Base-by-base conservation (phyloP, 169 alveolate species). In the Eimeria falciformis region DNA sequence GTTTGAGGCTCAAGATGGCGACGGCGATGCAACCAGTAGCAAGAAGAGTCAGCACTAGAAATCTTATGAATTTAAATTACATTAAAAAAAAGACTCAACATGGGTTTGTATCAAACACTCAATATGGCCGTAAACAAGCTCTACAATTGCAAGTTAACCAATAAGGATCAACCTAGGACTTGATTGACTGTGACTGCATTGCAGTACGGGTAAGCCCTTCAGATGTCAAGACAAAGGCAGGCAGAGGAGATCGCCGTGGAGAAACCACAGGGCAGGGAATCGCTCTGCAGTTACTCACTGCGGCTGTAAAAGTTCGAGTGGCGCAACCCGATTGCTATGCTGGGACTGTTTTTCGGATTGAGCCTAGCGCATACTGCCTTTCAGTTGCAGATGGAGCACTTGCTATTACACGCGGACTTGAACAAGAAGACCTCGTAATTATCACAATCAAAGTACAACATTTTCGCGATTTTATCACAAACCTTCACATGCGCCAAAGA, bases 291-390 rank as follows among this genome's bases (percentile, higher is more conserved):
- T 56, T 53, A 33, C 90, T 81, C 33, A 33, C 73, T 17, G 90
- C 90, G 46, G 90, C 90, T 21, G 90, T 81, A 17, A 81, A 81
- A 77, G 58, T 81, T 65, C 90, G 90, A 2, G 25, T 47, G 58
- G 79, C 87, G 68, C 83, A 55, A 92, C 92, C 90, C 7, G 92
- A 91, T 47, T 86, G 89, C 69, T 77, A 21, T 62, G 94, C 88
- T 23, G 91, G 90, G 23, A 69, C 89, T 9, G 87, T 55, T 37
- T 81, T 65, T 85, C 68, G 93, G 56, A 53, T 53, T 62, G 69
- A 71, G 66, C 56, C 88, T 45, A 37, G 82, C 69, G 40, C 56
- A 5, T 69, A 90, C 83, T 33, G 94, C 46, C 55, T 75, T n/a
- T 81, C 90, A 5, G 68, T 29, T 5, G 91, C 93, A 1, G 92